Percentiles rank a stretch among this genome's conserved stretches.
Conservation (phyloP, 225 moss, liverwort and hornwort species). For the Polytrichum commune region DNA sequence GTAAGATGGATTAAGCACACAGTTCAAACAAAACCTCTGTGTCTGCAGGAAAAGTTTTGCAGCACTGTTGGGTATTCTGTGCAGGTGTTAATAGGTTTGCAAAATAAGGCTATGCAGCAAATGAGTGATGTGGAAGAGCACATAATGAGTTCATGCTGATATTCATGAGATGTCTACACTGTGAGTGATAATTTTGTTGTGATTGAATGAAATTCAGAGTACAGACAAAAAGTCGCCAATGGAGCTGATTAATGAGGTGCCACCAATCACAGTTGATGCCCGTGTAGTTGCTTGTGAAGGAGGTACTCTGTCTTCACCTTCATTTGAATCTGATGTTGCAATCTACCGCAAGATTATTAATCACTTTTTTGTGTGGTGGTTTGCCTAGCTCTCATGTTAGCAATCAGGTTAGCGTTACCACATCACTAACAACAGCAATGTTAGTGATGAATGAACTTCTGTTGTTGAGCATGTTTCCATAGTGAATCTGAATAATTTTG, state of each 20-base stretch:
- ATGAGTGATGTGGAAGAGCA: too few relatives aligned
- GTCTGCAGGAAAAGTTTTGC: not conserved
- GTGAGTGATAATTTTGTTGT: conserved; percentile 3
- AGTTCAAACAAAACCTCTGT: too few relatives aligned
- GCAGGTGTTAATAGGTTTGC: not conserved
- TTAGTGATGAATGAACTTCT: not conserved
- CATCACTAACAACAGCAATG: too few relatives aligned
- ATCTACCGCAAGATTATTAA: not conserved
- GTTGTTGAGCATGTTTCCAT: not conserved
- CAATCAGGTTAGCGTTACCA: too few relatives aligned
- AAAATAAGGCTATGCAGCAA: too few relatives aligned
- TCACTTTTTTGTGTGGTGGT: too few relatives aligned
- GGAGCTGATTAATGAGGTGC: conserved; percentile 74
- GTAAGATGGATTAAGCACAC: too few relatives aligned
- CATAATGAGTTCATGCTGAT: not conserved
- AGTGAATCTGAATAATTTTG: not conserved
- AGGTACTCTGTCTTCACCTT: conserved; percentile 16
- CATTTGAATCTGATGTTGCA: not conserved
- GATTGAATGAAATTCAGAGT: conserved; percentile 24
- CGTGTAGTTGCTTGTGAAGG: conserved; percentile 87
- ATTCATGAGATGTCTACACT: not conserved
- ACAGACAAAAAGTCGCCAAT: conserved; percentile 57
- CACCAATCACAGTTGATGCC: conserved; percentile 66
- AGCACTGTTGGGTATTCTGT: not conserved
- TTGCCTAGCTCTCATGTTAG: too few relatives aligned